phyloP scores from a whole-genome alignment of 768 basidiomycete species.

The Kwoniella shandongensis region DNA sequence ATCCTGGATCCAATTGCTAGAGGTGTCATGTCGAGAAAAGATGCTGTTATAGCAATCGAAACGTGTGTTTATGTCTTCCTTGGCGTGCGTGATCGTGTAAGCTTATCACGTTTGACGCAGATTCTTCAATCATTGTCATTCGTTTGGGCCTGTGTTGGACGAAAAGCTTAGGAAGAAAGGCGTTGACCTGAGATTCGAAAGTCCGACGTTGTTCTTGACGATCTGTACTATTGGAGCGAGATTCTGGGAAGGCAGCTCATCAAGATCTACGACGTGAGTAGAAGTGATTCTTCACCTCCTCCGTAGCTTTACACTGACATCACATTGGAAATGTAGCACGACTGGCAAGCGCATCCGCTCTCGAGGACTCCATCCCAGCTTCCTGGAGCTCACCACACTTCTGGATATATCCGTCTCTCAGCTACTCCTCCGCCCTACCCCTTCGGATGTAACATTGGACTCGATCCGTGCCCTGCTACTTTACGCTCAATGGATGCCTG shows the following conservation, averaged over 20 bases:
- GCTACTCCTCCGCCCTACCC: not conserved
- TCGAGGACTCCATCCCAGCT: constrained; percentile 6
- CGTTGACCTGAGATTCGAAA: not conserved
- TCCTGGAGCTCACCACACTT: constrained; percentile 1
- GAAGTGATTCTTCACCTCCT: not conserved
- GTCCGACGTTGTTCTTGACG: not conserved
- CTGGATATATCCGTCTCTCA: constrained; percentile 2
- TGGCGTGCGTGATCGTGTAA: too few relatives aligned
- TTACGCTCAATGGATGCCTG: constrained; percentile 12
- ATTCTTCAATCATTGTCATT: constrained; percentile 9
- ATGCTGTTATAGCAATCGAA: not conserved
- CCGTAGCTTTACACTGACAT: too few relatives aligned
- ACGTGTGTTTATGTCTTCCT: constrained; percentile 6
- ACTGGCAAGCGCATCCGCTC: not conserved
- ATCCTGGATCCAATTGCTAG: constrained; percentile 1
- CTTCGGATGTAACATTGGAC: constrained; percentile 6
- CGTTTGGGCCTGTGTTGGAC: not conserved
- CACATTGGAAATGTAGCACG: too few relatives aligned
- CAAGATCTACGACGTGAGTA: not conserved
- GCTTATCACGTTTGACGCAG: too few relatives aligned
- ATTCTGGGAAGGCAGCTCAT: constrained; percentile 1
- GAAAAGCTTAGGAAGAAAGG: not conserved
- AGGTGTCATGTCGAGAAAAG: not conserved
- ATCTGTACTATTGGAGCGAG: constrained; percentile 7
- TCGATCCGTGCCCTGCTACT: constrained; percentile 5